phyloP scores from a whole-genome alignment of 1,139 yeast genomes.

The Geotrichum siamense region DNA sequence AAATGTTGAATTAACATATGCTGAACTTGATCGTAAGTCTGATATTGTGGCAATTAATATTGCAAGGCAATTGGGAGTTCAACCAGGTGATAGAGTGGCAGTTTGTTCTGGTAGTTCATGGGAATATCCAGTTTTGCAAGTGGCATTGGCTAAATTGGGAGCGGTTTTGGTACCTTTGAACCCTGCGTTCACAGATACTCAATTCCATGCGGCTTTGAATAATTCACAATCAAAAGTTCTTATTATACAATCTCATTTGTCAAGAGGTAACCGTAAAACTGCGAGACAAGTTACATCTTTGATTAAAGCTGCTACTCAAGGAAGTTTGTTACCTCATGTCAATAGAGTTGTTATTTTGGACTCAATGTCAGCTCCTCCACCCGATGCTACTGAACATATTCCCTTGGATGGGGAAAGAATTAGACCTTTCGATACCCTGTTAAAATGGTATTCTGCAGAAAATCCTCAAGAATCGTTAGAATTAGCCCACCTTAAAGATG shows the following conservation, averaged over 20 bases:
- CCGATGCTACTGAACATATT: conserved; percentile 5
- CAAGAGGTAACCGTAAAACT: conserved; percentile 18
- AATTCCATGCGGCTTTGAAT: conserved; percentile 28
- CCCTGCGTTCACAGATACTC: conserved; percentile 32
- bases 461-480: conserved; percentile 15
- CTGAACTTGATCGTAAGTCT: conserved; percentile 24
- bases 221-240: conserved; percentile 26
- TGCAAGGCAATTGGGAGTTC: conserved; percentile 21
- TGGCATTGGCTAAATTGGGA: conserved; percentile 32
- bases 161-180: conserved; percentile 32
- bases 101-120: conserved; percentile 32
- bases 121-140: conserved; percentile 31
- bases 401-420: conserved; percentile 11
- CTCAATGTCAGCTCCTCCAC: conserved; percentile 14
- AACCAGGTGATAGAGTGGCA: conserved; percentile 30
- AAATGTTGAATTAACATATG: conserved; percentile 22
- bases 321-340: conserved; percentile 13
- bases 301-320: conserved; percentile 15
- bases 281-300: conserved; percentile 16
- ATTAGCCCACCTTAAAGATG: conserved; percentile 15
- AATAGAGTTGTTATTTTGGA: conserved; percentile 14
- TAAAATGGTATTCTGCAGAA: conserved; percentile 16
- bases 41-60: conserved; percentile 26
- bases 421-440: conserved; percentile 15
- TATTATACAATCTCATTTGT: conserved; percentile 24